Percentiles rank a stretch among this genome's conserved stretches.
Conservation (phyloP, 2,329 filamentous ascomycete species). For the Macroventuria anomochaeta region DNA sequence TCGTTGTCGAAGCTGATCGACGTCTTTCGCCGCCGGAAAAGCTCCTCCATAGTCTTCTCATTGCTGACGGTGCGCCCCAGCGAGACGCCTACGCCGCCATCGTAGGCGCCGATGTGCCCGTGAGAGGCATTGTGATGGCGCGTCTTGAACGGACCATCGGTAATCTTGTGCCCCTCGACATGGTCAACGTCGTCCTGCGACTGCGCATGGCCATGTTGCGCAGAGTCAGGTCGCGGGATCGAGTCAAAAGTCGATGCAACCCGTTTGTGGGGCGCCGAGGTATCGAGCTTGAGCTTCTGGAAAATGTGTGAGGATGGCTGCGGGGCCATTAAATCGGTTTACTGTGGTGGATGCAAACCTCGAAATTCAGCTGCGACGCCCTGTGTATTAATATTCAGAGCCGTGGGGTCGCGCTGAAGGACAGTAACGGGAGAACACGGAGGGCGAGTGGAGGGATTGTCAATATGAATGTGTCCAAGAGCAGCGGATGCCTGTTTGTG, state of each 20-base stretch:
- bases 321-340: slow-evolving; percentile 49
- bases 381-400: slow-evolving; percentile 35
- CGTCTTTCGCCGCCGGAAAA: slow-evolving; percentile 43
- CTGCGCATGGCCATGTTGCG: slow-evolving; percentile 30
- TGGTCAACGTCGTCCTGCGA: slow-evolving; percentile 33
- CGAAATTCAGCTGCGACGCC: slow-evolving; percentile 19
- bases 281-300: slow-evolving; percentile 53
- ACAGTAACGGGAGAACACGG: slow-evolving; percentile 35
- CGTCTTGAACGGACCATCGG: slow-evolving; percentile 26
- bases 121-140: slow-evolving; percentile 27
- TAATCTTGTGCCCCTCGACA: slow-evolving; percentile 26
- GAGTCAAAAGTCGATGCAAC: slow-evolving; percentile 48
- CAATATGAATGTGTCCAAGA: slow-evolving; percentile 29
- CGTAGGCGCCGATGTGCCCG: slow-evolving; percentile 24
- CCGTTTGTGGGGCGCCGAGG: slow-evolving; percentile 43
- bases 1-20: slow-evolving; percentile 52
- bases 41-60: slow-evolving; percentile 34
- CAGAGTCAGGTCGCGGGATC: slow-evolving; percentile 39
- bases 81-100: slow-evolving; percentile 25
- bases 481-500: slow-evolving; percentile 22
- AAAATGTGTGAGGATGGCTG: slow-evolving; percentile 50
- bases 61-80: slow-evolving; percentile 33
- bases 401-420: slow-evolving; percentile 39
- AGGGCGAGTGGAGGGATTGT: slow-evolving; percentile 30
- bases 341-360: slow-evolving; percentile 47